Base-by-base conservation (phyloP, 2,329 filamentous ascomycete genomes). In the Herpotrichia juniperi region DNA sequence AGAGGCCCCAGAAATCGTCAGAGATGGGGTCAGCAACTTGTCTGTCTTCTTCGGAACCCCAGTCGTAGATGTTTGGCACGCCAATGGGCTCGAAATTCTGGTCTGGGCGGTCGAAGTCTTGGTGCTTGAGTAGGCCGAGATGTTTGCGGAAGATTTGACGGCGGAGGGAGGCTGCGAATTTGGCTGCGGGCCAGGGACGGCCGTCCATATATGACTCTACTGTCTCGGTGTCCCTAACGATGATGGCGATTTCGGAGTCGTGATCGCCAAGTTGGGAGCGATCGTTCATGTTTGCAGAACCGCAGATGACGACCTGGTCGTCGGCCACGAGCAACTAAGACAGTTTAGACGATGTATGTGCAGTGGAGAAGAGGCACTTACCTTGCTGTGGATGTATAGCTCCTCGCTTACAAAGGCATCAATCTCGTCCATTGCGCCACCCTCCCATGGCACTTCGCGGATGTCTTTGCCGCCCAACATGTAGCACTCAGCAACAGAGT, bases 111-210 rank as follows among this genome's bases (percentile, higher is more conserved):
- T 91, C 83, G 53, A 88, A 80, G 16, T 87, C 79, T 69, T 97
- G 91, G 0, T 89, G 83, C 3, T 83, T 87, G 9, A 96, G 80
- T 8, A 96, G 81, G 37, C 93, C 93, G 1, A 97, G 83, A 69
- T 97, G 93, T 77, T 97, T 96, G 61, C 93, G 86, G 85, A 91
- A 96, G 57, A 97, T 84, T 69, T 92, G 86, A 30, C 93, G 85
- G 19, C 93, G 89, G 10, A 97, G 86, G 1, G 88, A 90, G 4
- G 90, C 79, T 1, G 92, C 92, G 67, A 93, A 93, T 50, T 83
- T 82, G 8, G 87, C 87, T 7, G 90, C 93, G 26, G 80, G 82
- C 77, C 83, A 96, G 0, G 85, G 85, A 19, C 81, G 78, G 2
- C 90, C 90, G 57, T 87, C 82, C 90, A 96, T 96, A 54, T 74